Conservation (phyloP, 148 eudicot species). For the Amaranthus hypochondriacus region DNA sequence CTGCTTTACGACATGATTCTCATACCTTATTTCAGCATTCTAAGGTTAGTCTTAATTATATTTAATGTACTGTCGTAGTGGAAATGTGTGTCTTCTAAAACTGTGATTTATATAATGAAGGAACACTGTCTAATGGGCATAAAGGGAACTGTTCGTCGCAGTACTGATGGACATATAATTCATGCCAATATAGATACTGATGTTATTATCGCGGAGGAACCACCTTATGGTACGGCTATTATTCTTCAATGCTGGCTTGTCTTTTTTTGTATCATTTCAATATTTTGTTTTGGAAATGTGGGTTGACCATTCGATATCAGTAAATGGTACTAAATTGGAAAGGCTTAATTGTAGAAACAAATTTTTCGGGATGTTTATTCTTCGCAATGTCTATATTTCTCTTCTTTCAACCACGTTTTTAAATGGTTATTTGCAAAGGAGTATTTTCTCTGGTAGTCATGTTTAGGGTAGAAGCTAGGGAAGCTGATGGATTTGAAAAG, state of each 20-base stretch:
- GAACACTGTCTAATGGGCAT: conserved; percentile 99
- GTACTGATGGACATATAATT: conserved; percentile 96
- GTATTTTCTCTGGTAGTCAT: no score
- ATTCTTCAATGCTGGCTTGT: no score
- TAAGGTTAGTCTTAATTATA: conserved; percentile 54
- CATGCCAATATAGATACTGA: conserved; percentile 98
- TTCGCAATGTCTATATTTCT: no score
- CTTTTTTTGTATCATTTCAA: no score
- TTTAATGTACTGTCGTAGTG: background rate
- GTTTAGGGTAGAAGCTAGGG: no score
- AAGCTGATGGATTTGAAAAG: no score
- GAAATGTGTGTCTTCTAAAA: conserved; percentile 9
- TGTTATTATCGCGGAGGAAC: conserved; percentile 95
- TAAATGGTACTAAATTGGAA: no score
- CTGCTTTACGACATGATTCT: conserved; percentile 90
- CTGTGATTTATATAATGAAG: conserved; percentile 39
- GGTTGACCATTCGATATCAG: no score
- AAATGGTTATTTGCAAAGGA: no score
- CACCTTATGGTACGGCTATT: conserved; percentile 88
- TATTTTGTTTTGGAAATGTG: background rate
- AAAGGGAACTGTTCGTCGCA: conserved; percentile 96
- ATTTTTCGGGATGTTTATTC: no score
- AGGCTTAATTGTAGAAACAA: no score
- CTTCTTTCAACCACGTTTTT: no score
- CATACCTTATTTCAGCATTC: conserved; percentile 92